These are phyloP conservation scores for Dissophora ornata DNA, from an alignment of 192 early-diverging fungal species.

Conservation along the genomic window DNA sequence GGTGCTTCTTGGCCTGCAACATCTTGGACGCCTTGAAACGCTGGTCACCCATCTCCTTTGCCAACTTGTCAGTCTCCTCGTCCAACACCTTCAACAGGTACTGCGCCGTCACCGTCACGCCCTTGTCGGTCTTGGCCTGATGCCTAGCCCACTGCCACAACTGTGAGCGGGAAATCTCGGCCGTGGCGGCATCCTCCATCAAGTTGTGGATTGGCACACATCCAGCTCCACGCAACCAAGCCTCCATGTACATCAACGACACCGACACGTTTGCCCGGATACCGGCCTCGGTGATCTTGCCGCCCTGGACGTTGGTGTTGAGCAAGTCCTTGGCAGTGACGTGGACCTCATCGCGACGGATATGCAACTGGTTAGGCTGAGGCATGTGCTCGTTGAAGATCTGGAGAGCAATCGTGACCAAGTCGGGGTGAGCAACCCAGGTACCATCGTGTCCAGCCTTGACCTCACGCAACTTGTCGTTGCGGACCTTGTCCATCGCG, in stretches of 20 bases:
- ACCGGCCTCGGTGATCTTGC: conserved; percentile 88
- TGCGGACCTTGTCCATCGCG: conserved; percentile 92
- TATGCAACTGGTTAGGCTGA: conserved; percentile 93
- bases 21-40: conserved; percentile 75
- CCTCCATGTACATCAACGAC: conserved; percentile 93
- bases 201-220: conserved; percentile 98
- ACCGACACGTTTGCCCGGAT: conserved; percentile 94
- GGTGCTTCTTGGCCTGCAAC: conserved; percentile 72
- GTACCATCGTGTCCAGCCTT: conserved; percentile 95
- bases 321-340: conserved; percentile 87
- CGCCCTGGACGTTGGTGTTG: conserved; percentile 76
- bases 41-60: conserved; percentile 69
- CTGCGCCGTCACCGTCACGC: conserved; percentile 82
- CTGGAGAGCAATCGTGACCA: conserved; percentile 89
- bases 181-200: conserved; percentile 99
- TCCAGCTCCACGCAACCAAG: conserved; percentile 93
- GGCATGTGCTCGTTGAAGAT: conserved; percentile 97
- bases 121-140: conserved; percentile 81
- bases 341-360: conserved; percentile 91
- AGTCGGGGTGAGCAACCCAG: conserved; percentile 97
- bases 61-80: conserved; percentile 85
- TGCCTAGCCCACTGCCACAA: conserved; percentile 98
- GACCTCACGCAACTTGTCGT: conserved; percentile 96
- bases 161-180: conserved; percentile 97
- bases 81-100: conserved; percentile 82